A percentile compares a stretch with the other conserved stretches of the same genome.
These are phyloP conservation scores for Geranium rotundifolium DNA, from an alignment of 345 rosid genomes.

Conservation along the genomic window DNA sequence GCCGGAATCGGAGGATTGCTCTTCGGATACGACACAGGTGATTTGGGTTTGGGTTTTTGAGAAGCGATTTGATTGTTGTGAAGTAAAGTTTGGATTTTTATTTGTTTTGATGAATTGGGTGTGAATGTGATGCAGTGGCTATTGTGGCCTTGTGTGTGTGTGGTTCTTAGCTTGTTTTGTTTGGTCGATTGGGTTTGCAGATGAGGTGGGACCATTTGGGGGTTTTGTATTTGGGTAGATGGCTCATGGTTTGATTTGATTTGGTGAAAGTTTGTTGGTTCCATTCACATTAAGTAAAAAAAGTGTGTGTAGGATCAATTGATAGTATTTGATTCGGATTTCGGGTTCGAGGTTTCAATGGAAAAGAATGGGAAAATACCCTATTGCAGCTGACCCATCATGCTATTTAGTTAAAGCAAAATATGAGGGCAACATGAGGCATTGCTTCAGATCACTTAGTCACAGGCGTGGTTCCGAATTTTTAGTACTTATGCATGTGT, in stretches of 20 bases:
- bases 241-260: neutral
- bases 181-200: neutral
- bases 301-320: too few species aligned
- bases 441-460: too few species aligned
- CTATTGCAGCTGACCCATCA: neutral
- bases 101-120: neutral
- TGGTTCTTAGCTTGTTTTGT: neutral
- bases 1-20: slow-evolving; percentile 96
- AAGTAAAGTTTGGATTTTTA: neutral
- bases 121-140: neutral
- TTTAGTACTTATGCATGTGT: neutral
- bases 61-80: neutral
- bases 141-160: neutral
- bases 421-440: neutral
- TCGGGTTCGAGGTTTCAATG: too few species aligned
- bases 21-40: slow-evolving; percentile 95
- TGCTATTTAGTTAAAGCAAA: neutral
- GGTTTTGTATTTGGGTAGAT: neutral
- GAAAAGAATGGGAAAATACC: neutral
- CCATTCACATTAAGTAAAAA: too few species aligned
- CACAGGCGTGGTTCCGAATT: neutral
- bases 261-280: too few species aligned
- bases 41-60: neutral
- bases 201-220: neutral
- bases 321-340: too few species aligned